A percentile compares a stretch with the other conserved stretches of the same genome.
phyloP scores from a whole-genome alignment of 805 yeast species.

The Tetrapisispora taiwanensis region DNA sequence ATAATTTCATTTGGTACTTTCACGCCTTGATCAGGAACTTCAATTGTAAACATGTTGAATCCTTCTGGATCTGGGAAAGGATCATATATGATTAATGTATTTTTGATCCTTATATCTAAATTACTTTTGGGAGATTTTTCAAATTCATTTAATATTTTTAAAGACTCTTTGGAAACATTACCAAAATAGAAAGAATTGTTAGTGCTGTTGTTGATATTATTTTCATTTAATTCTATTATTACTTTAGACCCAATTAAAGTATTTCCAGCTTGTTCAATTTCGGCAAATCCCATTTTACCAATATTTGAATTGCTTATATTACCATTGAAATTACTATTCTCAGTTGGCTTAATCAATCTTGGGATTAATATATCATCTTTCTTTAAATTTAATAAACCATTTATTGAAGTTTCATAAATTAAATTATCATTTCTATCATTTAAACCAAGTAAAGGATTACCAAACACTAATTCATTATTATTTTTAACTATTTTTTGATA shows the following conservation, averaged over 20 bases:
- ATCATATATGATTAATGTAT: neutral
- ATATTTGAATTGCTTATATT: neutral
- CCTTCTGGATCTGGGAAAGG: constrained; percentile 4
- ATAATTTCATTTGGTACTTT: neutral
- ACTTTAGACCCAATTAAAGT: constrained; percentile 1
- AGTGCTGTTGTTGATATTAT: neutral
- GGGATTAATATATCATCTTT: neutral
- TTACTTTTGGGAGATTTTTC: too few relatives aligned
- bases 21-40: neutral
- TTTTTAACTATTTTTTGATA: neutral
- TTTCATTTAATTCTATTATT: neutral
- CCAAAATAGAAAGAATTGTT: neutral
- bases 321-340: neutral
- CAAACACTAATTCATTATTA: neutral
- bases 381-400: neutral
- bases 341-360: neutral
- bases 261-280: neutral
- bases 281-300: neutral
- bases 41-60: neutral
- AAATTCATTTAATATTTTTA: neutral
- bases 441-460: neutral
- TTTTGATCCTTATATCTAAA: constrained; percentile 1
- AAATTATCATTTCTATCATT: neutral
- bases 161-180: neutral
- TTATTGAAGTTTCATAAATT: constrained; percentile 1